These are phyloP conservation scores for Cercophora samala DNA, from an alignment of 495 filamentous ascomycete genomes.

Conservation along the genomic window DNA sequence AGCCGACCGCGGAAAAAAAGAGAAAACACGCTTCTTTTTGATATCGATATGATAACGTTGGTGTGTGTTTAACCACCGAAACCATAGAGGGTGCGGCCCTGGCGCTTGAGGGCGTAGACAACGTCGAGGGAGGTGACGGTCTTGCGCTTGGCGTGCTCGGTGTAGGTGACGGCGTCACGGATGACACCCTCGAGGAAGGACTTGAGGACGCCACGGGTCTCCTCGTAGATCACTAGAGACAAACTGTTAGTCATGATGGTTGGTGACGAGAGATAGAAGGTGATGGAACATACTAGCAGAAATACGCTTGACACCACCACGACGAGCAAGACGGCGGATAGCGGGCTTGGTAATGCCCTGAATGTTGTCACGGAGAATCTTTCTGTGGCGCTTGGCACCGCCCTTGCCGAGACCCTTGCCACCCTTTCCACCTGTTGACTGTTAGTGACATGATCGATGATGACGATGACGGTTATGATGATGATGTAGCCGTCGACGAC, in stretches of 20 bases:
- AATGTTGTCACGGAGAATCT: conserved; percentile 99
- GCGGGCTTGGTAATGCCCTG: conserved; percentile 99
- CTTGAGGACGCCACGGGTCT: conserved; percentile 99
- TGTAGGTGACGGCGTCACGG: conserved; percentile 97
- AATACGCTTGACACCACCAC: conserved; percentile 99
- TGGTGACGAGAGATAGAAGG: conserved; percentile 50
- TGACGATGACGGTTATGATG: background rate
- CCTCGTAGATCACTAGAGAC: conserved; percentile 84
- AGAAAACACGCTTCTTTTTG: background rate
- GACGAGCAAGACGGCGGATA: conserved; percentile 98
- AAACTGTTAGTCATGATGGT: conserved; percentile 43
- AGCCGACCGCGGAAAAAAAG: conserved; percentile 1
- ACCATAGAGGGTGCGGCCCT: conserved; percentile 94
- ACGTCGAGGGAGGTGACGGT: conserved; percentile 94
- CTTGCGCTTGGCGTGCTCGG: conserved; percentile 96
- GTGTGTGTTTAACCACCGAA: conserved; percentile 86
- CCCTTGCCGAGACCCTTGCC: conserved; percentile 90
- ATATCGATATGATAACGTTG: background rate
- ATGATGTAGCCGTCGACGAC: conserved; percentile 1
- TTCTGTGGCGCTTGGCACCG: conserved; percentile 91
- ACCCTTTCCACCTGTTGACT: conserved; percentile 66
- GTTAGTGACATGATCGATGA: conserved; percentile 11
- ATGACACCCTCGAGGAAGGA: conserved; percentile 99
- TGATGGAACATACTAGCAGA: conserved; percentile 69
- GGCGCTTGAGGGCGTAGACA: conserved; percentile 92